These are phyloP conservation scores for Somion occarium DNA, from an alignment of 1,284 basidiomycete species.

Conservation along the genomic window DNA sequence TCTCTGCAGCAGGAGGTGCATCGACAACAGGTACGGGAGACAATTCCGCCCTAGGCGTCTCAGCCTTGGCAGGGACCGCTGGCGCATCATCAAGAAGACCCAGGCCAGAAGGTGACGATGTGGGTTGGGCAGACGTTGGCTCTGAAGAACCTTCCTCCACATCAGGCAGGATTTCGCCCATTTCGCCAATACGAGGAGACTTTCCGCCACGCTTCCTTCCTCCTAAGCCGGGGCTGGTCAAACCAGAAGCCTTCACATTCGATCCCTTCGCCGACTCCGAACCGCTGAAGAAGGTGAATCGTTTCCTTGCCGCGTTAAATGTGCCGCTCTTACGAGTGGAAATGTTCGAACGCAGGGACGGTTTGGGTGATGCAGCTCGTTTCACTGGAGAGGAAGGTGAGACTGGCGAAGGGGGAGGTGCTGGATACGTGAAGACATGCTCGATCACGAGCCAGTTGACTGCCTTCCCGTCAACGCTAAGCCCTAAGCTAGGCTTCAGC, in stretches of 20 bases:
- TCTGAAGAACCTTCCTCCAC: conserved; percentile 27
- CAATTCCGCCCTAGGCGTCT: conserved; percentile 16
- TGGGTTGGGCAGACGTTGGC: conserved; percentile 18
- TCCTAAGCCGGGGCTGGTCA: conserved; percentile 18
- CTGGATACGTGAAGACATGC: conserved; percentile 42
- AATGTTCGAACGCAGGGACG: conserved; percentile 42
- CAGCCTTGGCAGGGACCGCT: conserved; percentile 1
- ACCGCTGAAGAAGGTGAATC: conserved; percentile 52
- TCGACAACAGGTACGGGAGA: conserved; percentile 25
- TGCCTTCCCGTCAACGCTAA: conserved; percentile 24
- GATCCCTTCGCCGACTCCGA: conserved; percentile 12
- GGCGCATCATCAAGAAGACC: not conserved
- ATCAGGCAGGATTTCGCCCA: conserved; percentile 58
- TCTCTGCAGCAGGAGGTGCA: conserved; percentile 8
- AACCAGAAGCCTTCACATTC: conserved; percentile 9
- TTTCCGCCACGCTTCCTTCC: conserved; percentile 26
- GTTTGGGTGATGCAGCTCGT: conserved; percentile 42
- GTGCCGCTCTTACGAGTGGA: conserved; percentile 34
- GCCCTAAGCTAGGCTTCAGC: conserved; percentile 34
- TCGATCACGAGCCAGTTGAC: conserved; percentile 64
- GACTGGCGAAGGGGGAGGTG: conserved; percentile 24
- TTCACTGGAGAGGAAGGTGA: conserved; percentile 12
- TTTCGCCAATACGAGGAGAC: conserved; percentile 47
- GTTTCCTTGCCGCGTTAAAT: conserved; percentile 44
- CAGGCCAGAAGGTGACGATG: not conserved